Evolutionary conservation across 2,329 filamentous ascomycete species (phyloP).

Genomic region (Knoxdaviesia proteae): DNA sequence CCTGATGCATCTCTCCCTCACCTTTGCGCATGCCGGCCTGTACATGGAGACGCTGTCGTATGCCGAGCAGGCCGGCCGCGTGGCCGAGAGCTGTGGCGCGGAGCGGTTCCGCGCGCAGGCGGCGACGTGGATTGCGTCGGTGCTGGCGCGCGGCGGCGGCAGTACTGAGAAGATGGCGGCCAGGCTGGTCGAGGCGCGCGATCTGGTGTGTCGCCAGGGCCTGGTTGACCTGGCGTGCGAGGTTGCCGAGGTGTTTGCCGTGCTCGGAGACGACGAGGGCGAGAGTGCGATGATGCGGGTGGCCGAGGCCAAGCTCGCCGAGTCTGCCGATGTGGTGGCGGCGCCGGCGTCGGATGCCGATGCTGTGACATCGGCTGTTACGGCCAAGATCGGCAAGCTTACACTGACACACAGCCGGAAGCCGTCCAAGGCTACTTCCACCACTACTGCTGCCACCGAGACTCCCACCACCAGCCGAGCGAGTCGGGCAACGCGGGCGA

Average conservation of each 20-base stretch:
- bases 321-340: conserved; percentile 4
- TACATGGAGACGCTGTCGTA: conserved; percentile 80
- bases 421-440: too few relatives aligned
- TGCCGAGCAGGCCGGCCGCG: conserved; percentile 60
- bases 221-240: conserved; percentile 23
- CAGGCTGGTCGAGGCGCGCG: conserved; percentile 9
- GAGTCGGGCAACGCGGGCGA: conserved; percentile 4
- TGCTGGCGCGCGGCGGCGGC: conserved; percentile 32
- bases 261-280: conserved; percentile 21
- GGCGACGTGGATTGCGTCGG: conserved; percentile 30
- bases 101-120: conserved; percentile 34
- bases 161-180: conserved; percentile 17
- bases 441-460: too few relatives aligned
- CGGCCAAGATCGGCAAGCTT: conserved; percentile 15
- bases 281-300: conserved; percentile 22
- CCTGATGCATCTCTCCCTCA: conserved; percentile 50
- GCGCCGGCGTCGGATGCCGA: neutral
- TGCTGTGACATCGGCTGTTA: conserved; percentile 12
- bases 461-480: neutral
- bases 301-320: conserved; percentile 24
- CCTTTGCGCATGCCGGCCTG: conserved; percentile 70
- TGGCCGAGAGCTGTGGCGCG: conserved; percentile 48
- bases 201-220: too few relatives aligned
- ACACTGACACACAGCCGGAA: conserved; percentile 9
- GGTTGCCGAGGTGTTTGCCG: conserved; percentile 33